Evolutionary conservation across 352 stramenopile species (phyloP), one percentile per base, ranked within the genome.

Genomic region (Paralagenidium karlingii): DNA sequence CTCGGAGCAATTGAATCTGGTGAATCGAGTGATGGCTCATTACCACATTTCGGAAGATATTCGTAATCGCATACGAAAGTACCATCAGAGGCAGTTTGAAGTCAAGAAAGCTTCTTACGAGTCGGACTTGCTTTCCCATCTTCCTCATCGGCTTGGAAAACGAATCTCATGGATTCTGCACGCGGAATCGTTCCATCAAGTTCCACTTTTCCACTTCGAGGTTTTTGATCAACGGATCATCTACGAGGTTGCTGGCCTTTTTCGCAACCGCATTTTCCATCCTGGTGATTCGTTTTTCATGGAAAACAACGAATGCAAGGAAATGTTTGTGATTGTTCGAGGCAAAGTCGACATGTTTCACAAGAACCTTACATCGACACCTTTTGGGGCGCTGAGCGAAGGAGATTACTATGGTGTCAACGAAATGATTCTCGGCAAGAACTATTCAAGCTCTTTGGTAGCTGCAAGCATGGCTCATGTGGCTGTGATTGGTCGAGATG

Each of bases 141-240:
- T 89, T 12, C 76, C 76, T 0, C 68, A 89, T 25, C 68, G 84
- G 16, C 51, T 89, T 0, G 82, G 73, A 31, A 79, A 82, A 34
- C 51, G 80, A 16, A 85, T 89, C 11, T 84, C 73, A 16, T 75
- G 68, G 6, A 42, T 84, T 9, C 36, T 87, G 32, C 73, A 89
- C 38, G 59, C 76, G 0, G 56, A 79, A 3, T 55, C 76, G 3
- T 70, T 75, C 0, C 68, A 64, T 34, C 55, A 60, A 9, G 56
- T 89, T 2, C 10, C 41, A 1, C 49, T 89, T 1, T 89, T 89
- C 37, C 59, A 79, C 18, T 70, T 16, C n/a, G n/a, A n/a, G n/a
- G n/a, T n/a, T n/a, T n/a, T n/a, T n/a, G n/a, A n/a, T n/a, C n/a
- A 82, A 18, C 58, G 58, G 1, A 34, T 84, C n/a, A 45, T 84